A percentile compares a stretch with the other conserved stretches of the same genome.
Evolutionary conservation across 306 rosid species (phyloP).

Genomic region (Lathyrus sativus): DNA sequence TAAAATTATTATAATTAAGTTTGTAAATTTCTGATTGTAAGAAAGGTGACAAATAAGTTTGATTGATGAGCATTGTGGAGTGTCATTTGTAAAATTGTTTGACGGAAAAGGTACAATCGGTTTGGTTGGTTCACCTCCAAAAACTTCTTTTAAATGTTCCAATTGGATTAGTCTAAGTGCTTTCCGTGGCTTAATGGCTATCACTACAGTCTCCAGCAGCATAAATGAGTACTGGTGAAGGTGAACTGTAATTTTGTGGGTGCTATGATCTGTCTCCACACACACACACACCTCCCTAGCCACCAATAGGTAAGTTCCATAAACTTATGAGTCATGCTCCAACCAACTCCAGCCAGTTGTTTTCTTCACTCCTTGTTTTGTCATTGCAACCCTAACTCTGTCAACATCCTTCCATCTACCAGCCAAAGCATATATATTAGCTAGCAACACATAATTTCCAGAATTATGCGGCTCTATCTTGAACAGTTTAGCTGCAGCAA

Average conservation of each 20-base stretch:
- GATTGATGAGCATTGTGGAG: no score
- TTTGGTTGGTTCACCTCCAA: no score
- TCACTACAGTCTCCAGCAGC: no score
- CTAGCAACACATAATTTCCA: constrained; percentile 62
- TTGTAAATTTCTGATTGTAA: no score
- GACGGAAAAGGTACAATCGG: no score
- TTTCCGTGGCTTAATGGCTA: no score
- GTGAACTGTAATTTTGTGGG: not conserved
- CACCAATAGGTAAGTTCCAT: constrained; percentile 39
- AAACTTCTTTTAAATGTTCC: no score
- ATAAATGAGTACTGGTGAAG: no score
- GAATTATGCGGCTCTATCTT: constrained; percentile 64
- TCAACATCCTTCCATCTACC: constrained; percentile 72
- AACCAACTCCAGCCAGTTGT: constrained; percentile 65
- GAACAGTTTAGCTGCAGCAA: constrained; percentile 61
- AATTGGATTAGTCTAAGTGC: no score
- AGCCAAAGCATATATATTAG: constrained; percentile 63
- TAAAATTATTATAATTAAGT: no score
- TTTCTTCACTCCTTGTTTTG: constrained; percentile 52
- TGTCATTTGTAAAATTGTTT: no score
- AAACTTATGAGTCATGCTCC: constrained; percentile 50
- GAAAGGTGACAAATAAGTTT: no score
- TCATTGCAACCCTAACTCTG: constrained; percentile 60
- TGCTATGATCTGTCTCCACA: not conserved
- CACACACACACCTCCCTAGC: not conserved